Evolutionary conservation across 1,284 basidiomycete species (phyloP), one percentile per base, ranked within the genome.

Genomic region (Sporisorium sorghi): DNA sequence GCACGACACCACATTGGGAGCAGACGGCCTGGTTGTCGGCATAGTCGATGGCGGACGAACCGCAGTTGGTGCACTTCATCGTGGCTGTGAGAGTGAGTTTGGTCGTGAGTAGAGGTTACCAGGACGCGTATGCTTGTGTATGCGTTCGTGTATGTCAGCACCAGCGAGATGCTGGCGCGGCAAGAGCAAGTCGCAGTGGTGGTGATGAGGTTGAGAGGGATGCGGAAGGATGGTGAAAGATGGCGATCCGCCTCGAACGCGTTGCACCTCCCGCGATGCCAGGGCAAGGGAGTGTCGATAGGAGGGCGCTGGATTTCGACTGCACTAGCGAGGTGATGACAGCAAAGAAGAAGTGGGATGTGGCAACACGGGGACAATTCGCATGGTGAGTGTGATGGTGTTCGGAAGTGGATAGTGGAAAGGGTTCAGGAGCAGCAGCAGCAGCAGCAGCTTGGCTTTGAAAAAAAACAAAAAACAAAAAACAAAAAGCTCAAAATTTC

Each of bases 1-100:
- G 88, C 17, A 98, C 93, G 69, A 82, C 72, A 65, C 84, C 84
- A 63, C 84, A 85, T 54, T 76, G 76, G 42, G 68, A 73, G 67
- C 82, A 84, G 32, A 77, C 76, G 12, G 73, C 76, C 55, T 77
- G 73, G 48, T 77, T 78, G 61, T 80, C 73, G 35, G 76, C 73
- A 56, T 73, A 74, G 47, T 81, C 77, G 64, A 80, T 79, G 50
- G 77, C 73, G 23, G 62, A 51, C 46, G 78, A 80, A 47, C 73
- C 73, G 58, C 82, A 83, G 35, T 79, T 75, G 15, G 76, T 74
- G 58, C 82, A 83, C 62, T 74, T 79, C 77, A 79, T 79, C 21
- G 52, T 64, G 37, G 46, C 14, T 37, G 26, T 14, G 28, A 30
- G 23, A 19, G 33, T 11, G 12, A 39, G 19, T 7, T 11, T 21